Percentiles rank a stretch among this genome's conserved stretches.
Evolutionary conservation across 192 early-diverging fungal species (phyloP).

Genomic region (Gorgonomyces haynaldii): DNA sequence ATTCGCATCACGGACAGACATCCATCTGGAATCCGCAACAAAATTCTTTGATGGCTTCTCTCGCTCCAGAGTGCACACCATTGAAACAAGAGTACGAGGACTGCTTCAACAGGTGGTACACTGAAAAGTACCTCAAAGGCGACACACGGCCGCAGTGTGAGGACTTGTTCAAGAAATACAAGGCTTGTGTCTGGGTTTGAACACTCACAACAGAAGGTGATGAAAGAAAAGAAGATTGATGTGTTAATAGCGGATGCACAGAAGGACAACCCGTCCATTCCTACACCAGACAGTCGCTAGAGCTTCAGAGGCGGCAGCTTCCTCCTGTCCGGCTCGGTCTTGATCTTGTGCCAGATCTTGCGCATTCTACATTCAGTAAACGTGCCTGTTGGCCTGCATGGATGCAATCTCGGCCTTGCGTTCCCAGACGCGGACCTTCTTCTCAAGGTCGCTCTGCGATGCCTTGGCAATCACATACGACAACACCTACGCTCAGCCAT

Average conservation of each 20-base stretch:
- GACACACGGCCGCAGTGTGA: slow-evolving; percentile 68
- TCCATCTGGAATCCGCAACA: no score
- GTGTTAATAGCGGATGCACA: slow-evolving; percentile 73
- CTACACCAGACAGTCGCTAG: slow-evolving; percentile 4
- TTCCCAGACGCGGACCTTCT: slow-evolving; percentile 42
- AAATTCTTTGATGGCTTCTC: slow-evolving; percentile 8
- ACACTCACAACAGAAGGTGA: slow-evolving; percentile 37
- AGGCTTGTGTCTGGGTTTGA: slow-evolving; percentile 68
- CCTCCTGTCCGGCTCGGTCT: neutral
- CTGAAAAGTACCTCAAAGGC: slow-evolving; percentile 86
- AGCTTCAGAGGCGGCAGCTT: neutral
- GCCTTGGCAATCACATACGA: slow-evolving; percentile 37
- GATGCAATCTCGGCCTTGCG: slow-evolving; percentile 44
- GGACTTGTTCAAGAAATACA: slow-evolving; percentile 72
- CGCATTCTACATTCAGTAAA: slow-evolving; percentile 4
- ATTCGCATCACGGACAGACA: no score
- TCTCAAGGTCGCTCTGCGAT: slow-evolving; percentile 35
- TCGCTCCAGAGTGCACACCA: slow-evolving; percentile 49
- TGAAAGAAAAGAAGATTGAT: slow-evolving; percentile 76
- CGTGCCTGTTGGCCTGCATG: slow-evolving; percentile 38
- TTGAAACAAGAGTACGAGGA: slow-evolving; percentile 77
- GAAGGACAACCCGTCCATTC: slow-evolving; percentile 55
- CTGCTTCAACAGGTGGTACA: slow-evolving; percentile 95
- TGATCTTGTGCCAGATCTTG: slow-evolving; percentile 3
- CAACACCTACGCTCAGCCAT: slow-evolving; percentile 28